Evolutionary conservation across 176 grass and related monocot species (phyloP).

Genomic region (Triticum dicoccoides): DNA sequence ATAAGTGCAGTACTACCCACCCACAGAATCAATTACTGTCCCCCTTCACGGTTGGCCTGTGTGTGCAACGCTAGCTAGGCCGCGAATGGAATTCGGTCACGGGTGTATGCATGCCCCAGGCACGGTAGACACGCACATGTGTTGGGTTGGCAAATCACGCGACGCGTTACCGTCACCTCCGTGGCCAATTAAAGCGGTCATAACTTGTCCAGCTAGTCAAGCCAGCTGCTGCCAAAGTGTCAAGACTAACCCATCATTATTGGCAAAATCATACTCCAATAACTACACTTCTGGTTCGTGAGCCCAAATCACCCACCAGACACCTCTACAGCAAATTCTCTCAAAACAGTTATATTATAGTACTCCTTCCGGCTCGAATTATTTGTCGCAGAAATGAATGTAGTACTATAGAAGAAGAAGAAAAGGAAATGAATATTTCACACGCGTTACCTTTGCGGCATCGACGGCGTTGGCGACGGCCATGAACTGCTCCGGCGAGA

Average conservation of each 20-base stretch:
- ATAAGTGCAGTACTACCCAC: background rate
- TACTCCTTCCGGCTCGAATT: too few relatives aligned
- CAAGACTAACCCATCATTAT: background rate
- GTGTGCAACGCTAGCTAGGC: background rate
- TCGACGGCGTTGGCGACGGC: constrained; percentile 88
- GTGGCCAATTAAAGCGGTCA: background rate
- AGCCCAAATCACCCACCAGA: background rate
- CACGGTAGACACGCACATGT: background rate
- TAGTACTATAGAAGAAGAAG: too few relatives aligned
- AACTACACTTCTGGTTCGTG: background rate
- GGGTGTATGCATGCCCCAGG: background rate
- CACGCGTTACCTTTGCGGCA: constrained; percentile 71
- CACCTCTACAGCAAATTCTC: background rate
- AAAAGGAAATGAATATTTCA: background rate
- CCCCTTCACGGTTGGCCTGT: background rate
- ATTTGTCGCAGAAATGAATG: too few relatives aligned
- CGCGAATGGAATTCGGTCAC: background rate
- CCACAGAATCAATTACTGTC: background rate
- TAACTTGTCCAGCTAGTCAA: background rate
- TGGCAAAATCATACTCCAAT: background rate
- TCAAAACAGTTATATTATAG: background rate
- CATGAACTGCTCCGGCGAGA: constrained; percentile 91
- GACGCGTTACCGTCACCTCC: background rate
- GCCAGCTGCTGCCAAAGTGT: background rate
- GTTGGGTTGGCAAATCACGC: background rate